Percentiles rank a stretch among this genome's conserved stretches.
Evolutionary conservation across 768 basidiomycete species (phyloP).

Genomic region (Butyriboletus loyo): DNA sequence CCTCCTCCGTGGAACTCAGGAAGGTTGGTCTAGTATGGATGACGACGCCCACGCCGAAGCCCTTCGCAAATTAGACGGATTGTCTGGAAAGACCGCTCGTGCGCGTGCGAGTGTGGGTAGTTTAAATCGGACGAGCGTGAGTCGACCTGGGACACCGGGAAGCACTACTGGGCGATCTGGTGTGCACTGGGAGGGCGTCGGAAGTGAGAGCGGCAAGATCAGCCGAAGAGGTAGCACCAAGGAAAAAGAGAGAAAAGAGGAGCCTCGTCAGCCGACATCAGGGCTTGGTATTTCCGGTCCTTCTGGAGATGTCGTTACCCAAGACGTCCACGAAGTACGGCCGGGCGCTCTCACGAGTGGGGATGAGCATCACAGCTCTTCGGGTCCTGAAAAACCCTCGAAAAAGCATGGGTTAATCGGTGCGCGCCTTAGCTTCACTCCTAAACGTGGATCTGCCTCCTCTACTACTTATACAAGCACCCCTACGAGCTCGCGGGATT

Average conservation of each 20-base stretch:
- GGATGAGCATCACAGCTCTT: slow-evolving; percentile 51
- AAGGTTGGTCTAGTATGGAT: slow-evolving; percentile 85
- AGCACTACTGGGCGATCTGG: slow-evolving; percentile 46
- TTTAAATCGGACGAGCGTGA: slow-evolving; percentile 61
- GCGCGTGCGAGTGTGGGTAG: slow-evolving; percentile 76
- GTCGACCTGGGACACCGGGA: slow-evolving; percentile 73
- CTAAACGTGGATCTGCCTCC: slow-evolving; percentile 85
- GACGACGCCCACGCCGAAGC: slow-evolving; percentile 90
- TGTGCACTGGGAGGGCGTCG: slow-evolving; percentile 76
- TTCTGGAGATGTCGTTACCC: slow-evolving; percentile 30
- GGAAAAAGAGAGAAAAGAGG: slow-evolving; percentile 47
- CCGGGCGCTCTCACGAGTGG: slow-evolving; percentile 48
- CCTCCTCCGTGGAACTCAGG: slow-evolving; percentile 80
- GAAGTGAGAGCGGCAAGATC: slow-evolving; percentile 33
- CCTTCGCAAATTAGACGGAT: slow-evolving; percentile 87
- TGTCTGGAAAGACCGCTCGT: slow-evolving; percentile 72
- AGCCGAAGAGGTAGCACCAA: slow-evolving; percentile 38
- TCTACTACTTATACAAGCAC: slow-evolving; percentile 84
- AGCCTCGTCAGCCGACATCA: slow-evolving; percentile 23
- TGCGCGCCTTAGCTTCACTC: slow-evolving; percentile 71
- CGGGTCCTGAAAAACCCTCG: slow-evolving; percentile 57
- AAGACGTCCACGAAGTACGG: slow-evolving; percentile 42
- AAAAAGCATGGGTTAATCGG: slow-evolving; percentile 59
- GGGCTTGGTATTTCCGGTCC: slow-evolving; percentile 37
- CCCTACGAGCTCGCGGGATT: slow-evolving; percentile 83